Evolutionary conservation across 2,329 filamentous ascomycete species (phyloP).

Genomic region (Paramyrothecium sp.): DNA sequence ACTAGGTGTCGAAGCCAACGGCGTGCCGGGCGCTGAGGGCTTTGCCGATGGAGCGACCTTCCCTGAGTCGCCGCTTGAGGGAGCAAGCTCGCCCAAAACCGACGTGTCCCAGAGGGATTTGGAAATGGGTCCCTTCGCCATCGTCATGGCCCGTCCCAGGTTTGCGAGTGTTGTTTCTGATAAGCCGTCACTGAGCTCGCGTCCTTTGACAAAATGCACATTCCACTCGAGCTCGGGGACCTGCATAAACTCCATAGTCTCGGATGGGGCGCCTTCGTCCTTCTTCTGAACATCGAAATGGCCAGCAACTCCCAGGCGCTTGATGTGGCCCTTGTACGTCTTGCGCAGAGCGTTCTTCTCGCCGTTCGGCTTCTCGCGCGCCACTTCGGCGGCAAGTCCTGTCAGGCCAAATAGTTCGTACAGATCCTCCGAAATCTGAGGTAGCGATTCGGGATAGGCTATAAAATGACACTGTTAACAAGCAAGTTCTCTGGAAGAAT

Average conservation of each 20-base stretch:
- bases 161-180: constrained; percentile 39
- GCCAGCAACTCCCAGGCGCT: constrained; percentile 59
- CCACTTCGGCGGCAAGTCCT: constrained; percentile 58
- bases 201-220: constrained; percentile 50
- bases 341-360: constrained; percentile 67
- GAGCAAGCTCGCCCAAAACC: constrained; percentile 55
- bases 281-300: constrained; percentile 59
- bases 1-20: constrained; percentile 34
- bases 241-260: constrained; percentile 51
- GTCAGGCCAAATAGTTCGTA: constrained; percentile 58
- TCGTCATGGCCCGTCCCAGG: constrained; percentile 51
- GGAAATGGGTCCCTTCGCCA: constrained; percentile 56
- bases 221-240: constrained; percentile 58
- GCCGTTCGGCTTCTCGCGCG: constrained; percentile 62
- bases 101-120: constrained; percentile 56
- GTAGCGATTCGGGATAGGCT: constrained; percentile 48
- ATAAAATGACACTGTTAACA: constrained; percentile 44
- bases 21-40: constrained; percentile 53
- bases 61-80: constrained; percentile 32
- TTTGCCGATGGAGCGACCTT: constrained; percentile 42
- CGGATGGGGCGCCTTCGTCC: constrained; percentile 47
- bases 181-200: constrained; percentile 54
- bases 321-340: constrained; percentile 68
- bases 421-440: constrained; percentile 53
- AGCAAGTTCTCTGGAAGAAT: constrained; percentile 26